Conservation (phyloP, 2,329 filamentous ascomycete genomes). For the Apiospora aurea region DNA sequence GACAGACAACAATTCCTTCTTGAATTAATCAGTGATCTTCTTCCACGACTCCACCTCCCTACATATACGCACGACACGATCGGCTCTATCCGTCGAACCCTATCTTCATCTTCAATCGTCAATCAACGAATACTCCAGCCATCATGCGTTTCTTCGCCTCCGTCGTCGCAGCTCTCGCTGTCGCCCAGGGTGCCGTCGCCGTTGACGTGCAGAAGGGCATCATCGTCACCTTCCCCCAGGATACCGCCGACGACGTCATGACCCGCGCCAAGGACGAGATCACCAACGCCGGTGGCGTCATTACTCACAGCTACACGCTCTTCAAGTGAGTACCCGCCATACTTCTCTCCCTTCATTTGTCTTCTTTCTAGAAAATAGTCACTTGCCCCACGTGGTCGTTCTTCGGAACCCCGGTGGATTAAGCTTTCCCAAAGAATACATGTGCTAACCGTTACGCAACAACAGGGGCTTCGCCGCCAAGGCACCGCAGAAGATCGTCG, state of each 20-base stretch:
- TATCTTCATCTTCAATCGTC: background rate
- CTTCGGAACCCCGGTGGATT: background rate
- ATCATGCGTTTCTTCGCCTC: slow-evolving; percentile 67
- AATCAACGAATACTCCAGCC: slow-evolving; percentile 25
- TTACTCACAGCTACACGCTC: slow-evolving; percentile 78
- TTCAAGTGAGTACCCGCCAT: slow-evolving; percentile 64
- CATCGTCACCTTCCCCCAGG: slow-evolving; percentile 78
- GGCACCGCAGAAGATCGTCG: slow-evolving; percentile 72
- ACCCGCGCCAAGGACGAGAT: slow-evolving; percentile 76
- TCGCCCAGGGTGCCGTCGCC: slow-evolving; percentile 65
- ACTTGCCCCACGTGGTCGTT: background rate
- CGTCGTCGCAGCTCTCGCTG: slow-evolving; percentile 62
- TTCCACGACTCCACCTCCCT: slow-evolving; percentile 5
- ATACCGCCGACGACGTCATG: slow-evolving; percentile 72
- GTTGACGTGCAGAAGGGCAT: slow-evolving; percentile 75
- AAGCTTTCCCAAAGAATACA: slow-evolving; percentile 36
- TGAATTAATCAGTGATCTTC: slow-evolving; percentile 1
- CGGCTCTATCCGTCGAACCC: background rate
- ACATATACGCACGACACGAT: slow-evolving; percentile 9
- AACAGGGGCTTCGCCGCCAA: slow-evolving; percentile 79
- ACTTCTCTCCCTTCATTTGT: slow-evolving; percentile 7
- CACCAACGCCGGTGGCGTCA: slow-evolving; percentile 71
- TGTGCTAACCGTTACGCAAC: background rate
- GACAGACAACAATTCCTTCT: background rate
- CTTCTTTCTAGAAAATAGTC: background rate